phyloP scores from a whole-genome alignment of 176 grass and related monocot species.

The Raddia guianensis region DNA sequence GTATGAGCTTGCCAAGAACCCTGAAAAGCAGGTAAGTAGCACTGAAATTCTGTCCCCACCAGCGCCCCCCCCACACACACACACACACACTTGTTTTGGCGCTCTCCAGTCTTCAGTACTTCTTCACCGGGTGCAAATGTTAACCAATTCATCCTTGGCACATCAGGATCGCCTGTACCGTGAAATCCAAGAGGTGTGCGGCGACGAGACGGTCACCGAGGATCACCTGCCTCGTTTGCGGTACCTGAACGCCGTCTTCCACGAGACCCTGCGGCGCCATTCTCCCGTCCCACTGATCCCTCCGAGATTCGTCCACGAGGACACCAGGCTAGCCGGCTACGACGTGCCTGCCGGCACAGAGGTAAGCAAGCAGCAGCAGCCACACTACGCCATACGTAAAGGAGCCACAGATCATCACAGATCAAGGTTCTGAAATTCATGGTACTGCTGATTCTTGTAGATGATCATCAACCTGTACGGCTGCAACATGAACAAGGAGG shows the following conservation, averaged over 20 bases:
- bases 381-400: neutral
- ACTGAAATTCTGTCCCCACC: neutral
- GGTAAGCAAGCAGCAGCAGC: conserved; percentile 26
- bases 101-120: too few species aligned
- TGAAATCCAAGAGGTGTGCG: conserved; percentile 69
- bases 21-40: conserved; percentile 54
- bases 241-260: conserved; percentile 75
- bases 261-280: conserved; percentile 70
- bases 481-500: conserved; percentile 83
- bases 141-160: neutral
- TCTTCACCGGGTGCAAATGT: neutral
- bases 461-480: conserved; percentile 80
- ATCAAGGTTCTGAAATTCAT: neutral
- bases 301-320: conserved; percentile 75
- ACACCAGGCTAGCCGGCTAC: conserved; percentile 64
- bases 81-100: too few species aligned
- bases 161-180: conserved; percentile 63
- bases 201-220: conserved; percentile 50
- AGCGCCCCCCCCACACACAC: too few species aligned
- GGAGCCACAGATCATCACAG: neutral
- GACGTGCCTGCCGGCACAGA: conserved; percentile 56
- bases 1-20: conserved; percentile 78
- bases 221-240: conserved; percentile 62
- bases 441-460: conserved; percentile 15
- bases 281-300: conserved; percentile 70